Conservation (phyloP, 306 rosid species). For the Ammopiptanthus mongolicus region DNA sequence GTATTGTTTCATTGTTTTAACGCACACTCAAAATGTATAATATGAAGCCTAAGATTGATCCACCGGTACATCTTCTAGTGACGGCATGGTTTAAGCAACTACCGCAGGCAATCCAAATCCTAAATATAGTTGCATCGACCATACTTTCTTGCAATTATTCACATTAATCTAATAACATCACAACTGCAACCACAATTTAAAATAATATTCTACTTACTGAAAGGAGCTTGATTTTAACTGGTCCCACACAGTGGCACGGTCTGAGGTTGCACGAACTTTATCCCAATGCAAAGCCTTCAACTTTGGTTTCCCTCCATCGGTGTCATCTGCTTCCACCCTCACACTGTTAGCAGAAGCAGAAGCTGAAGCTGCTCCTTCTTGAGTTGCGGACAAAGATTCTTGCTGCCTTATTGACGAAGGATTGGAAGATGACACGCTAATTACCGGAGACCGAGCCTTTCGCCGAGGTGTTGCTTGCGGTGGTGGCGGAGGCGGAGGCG, state of each 20-base stretch:
- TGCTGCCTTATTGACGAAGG: conserved; percentile 27
- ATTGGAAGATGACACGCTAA: conserved; percentile 1
- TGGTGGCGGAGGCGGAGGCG: conserved; percentile 19
- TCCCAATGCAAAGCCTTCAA: conserved; percentile 98
- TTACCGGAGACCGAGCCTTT: conserved; percentile 29
- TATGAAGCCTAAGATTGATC: too few relatives aligned
- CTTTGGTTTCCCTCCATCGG: conserved; percentile 71
- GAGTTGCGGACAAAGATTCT: conserved; percentile 25
- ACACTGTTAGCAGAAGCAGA: conserved; percentile 27
- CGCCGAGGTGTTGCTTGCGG: conserved; percentile 7
- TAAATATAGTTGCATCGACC: too few relatives aligned
- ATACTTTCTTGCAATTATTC: too few relatives aligned
- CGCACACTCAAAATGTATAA: too few relatives aligned
- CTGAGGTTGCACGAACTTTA: conserved; percentile 92
- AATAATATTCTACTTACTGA: conserved; percentile 51
- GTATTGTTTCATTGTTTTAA: too few relatives aligned
- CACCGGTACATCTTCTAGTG: too few relatives aligned
- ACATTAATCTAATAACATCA: too few relatives aligned
- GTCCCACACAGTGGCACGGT: conserved; percentile 97
- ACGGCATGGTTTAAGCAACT: too few relatives aligned
- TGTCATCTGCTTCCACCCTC: conserved; percentile 45
- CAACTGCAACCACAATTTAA: too few relatives aligned
- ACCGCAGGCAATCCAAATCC: too few relatives aligned
- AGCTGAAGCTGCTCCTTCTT: conserved; percentile 27
- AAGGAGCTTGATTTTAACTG: conserved; percentile 95